A percentile compares a stretch with the other conserved stretches of the same genome.
These are phyloP conservation scores for Apiotrichum gracile DNA, from an alignment of 1,284 basidiomycete genomes.

Conservation along the genomic window DNA sequence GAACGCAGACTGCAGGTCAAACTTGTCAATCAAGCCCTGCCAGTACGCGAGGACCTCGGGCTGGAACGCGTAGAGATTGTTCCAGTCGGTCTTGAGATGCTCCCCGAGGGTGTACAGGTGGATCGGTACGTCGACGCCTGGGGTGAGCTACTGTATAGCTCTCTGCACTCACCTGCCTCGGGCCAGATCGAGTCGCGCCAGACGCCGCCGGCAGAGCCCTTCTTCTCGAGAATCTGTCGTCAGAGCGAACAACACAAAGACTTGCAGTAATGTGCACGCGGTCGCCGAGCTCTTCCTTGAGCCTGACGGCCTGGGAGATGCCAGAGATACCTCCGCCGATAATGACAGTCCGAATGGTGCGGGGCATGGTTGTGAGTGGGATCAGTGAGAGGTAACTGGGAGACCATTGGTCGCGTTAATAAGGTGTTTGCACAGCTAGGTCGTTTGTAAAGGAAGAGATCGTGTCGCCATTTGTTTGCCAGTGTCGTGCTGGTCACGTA, in stretches of 20 bases:
- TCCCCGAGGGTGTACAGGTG: slow-evolving; percentile 27
- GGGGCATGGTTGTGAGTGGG: neutral
- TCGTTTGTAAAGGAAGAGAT: too few species aligned
- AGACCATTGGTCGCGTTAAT: too few species aligned
- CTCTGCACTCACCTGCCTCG: slow-evolving; percentile 4
- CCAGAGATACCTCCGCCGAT: slow-evolving; percentile 24
- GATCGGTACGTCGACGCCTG: slow-evolving; percentile 31
- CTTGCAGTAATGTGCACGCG: slow-evolving; percentile 15
- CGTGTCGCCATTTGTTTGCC: too few species aligned
- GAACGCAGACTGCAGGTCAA: slow-evolving; percentile 15
- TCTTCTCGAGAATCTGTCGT: slow-evolving; percentile 23
- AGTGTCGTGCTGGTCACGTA: too few species aligned
- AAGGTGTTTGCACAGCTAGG: too few species aligned
- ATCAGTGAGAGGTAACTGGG: neutral
- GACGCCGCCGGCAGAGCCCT: slow-evolving; percentile 19
- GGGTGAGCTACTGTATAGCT: neutral
- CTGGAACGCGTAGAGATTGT: slow-evolving; percentile 11
- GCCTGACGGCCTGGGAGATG: slow-evolving; percentile 26
- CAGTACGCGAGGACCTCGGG: slow-evolving; percentile 23
- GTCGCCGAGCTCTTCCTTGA: slow-evolving; percentile 21
- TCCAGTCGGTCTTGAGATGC: slow-evolving; percentile 18
- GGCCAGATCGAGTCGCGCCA: slow-evolving; percentile 30
- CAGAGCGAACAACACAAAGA: neutral
- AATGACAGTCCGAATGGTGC: slow-evolving; percentile 8
- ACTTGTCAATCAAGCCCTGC: slow-evolving; percentile 16